Evolutionary conservation across 352 stramenopile species (phyloP).

Genomic region (Phytopythium helicoides): DNA sequence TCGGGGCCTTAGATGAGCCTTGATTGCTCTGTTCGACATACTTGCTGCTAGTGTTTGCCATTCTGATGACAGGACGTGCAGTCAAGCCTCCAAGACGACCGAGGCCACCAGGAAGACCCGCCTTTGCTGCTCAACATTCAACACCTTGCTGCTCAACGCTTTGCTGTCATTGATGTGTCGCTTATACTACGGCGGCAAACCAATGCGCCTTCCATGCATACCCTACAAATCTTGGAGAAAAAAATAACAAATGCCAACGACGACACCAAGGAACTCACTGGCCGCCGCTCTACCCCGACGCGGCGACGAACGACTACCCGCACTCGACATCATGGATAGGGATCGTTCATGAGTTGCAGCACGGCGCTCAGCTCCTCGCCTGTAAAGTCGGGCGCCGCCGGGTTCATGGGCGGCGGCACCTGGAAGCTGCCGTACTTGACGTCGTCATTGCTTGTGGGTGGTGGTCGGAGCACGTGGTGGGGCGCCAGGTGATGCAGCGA

Average conservation of each 20-base stretch:
- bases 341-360: conserved; percentile 80
- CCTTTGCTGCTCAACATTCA: too few relatives aligned
- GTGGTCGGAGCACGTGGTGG: conserved; percentile 61
- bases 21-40: too few relatives aligned
- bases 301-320: too few relatives aligned
- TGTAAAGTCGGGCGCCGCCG: conserved; percentile 65
- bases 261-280: background rate
- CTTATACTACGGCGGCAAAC: conserved; percentile 7
- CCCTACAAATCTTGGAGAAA: too few relatives aligned
- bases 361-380: conserved; percentile 77
- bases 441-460: conserved; percentile 36
- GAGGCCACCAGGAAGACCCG: too few relatives aligned
- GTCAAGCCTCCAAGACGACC: too few relatives aligned
- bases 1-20: too few relatives aligned
- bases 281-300: background rate
- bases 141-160: too few relatives aligned
- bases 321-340: conserved; percentile 50
- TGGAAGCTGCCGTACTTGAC: conserved; percentile 51
- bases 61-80: too few relatives aligned
- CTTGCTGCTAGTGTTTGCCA: too few relatives aligned
- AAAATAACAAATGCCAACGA: too few relatives aligned
- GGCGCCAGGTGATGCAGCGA: conserved; percentile 36
- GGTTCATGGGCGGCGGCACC: conserved; percentile 63
- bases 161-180: background rate
- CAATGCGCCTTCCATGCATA: background rate